Percentiles rank a stretch among this genome's conserved stretches.
Conservation (phyloP, 495 filamentous ascomycete species). For the Aspergillus leporis region DNA sequence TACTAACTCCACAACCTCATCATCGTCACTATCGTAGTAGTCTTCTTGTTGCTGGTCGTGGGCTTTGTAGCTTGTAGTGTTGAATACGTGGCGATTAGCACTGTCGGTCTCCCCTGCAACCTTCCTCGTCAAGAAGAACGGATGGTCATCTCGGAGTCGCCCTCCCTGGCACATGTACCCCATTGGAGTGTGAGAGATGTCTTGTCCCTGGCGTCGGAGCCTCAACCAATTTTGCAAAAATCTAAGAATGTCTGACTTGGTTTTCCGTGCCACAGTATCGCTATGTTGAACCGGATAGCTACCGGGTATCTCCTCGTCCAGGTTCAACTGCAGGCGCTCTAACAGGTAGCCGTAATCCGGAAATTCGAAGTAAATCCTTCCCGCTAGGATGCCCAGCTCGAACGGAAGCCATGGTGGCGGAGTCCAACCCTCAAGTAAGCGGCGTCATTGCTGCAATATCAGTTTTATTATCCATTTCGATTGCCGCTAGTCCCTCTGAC, state of each 20-base stretch:
- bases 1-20: background rate
- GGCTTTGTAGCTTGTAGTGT: background rate
- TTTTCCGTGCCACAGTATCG: background rate
- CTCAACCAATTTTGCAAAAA: constrained; percentile 56
- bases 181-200: constrained; percentile 56
- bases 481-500: constrained; percentile 34
- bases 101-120: background rate
- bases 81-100: background rate
- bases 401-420: constrained; percentile 47
- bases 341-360: constrained; percentile 34
- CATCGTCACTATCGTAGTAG: background rate
- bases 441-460: background rate
- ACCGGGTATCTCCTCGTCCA: background rate
- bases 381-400: constrained; percentile 57
- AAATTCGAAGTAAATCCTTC: constrained; percentile 55
- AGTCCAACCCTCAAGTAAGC: constrained; percentile 20
- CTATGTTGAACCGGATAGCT: background rate
- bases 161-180: constrained; percentile 52
- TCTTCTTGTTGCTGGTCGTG: background rate
- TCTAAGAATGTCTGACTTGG: constrained; percentile 4
- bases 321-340: constrained; percentile 18
- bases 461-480: background rate
- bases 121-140: constrained; percentile 38
- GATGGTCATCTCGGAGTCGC: constrained; percentile 39
- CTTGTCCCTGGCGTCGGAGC: constrained; percentile 50